phyloP scores from a whole-genome alignment of 176 grass and related monocot species.

The Hyparrhenia diplandra region DNA sequence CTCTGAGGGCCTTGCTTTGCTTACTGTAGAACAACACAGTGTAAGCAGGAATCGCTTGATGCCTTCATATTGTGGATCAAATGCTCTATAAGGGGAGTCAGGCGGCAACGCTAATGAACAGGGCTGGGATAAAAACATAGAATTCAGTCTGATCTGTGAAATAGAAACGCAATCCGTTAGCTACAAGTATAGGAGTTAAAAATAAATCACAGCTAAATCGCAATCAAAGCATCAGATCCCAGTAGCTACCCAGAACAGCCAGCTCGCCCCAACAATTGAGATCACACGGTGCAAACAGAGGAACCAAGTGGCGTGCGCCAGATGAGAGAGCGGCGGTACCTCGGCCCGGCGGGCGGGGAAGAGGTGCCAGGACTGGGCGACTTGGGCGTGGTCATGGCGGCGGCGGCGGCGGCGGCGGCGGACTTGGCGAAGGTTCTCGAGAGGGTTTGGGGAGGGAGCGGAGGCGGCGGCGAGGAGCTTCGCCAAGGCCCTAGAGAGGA shows the following conservation, averaged over 20 bases:
- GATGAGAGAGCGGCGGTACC: constrained; percentile 32
- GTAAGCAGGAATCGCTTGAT: constrained; percentile 71
- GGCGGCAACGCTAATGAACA: no score
- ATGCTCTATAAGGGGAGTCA: no score
- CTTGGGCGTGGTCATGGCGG: constrained; percentile 18
- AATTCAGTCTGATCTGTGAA: constrained; percentile 72
- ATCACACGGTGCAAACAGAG: no score
- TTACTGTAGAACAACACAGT: constrained; percentile 85
- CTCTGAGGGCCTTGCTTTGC: constrained; percentile 93
- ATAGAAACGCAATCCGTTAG: constrained; percentile 6
- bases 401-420: no score
- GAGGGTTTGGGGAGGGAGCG: constrained; percentile 29
- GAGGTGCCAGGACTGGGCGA: not conserved
- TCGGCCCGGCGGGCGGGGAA: constrained; percentile 1
- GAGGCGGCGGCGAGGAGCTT: not conserved
- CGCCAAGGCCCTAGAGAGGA: constrained; percentile 29
- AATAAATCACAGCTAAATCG: no score
- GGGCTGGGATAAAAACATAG: constrained; percentile 87
- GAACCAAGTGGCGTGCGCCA: not conserved
- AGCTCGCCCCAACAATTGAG: no score
- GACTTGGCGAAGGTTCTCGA: no score
- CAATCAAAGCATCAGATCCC: no score
- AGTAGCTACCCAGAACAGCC: no score
- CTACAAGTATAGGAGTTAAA: not conserved
- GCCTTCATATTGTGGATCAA: no score